Conservation (phyloP, 345 rosid species). For the Balakata baccata region DNA sequence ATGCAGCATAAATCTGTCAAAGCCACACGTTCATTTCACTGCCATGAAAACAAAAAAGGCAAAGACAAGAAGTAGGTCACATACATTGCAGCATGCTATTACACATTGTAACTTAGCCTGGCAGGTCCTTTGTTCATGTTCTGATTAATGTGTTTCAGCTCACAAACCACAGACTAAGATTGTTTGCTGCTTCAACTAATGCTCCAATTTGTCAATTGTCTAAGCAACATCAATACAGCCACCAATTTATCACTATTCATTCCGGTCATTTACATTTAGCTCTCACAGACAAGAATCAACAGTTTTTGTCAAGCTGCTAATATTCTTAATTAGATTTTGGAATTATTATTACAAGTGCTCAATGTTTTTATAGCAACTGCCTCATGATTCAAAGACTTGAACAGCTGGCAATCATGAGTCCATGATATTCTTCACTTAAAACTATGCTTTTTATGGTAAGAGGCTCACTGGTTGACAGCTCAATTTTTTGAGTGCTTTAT, state of each 20-base stretch:
- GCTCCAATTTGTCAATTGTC: background rate
- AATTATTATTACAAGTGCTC: background rate
- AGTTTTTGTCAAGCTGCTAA: background rate
- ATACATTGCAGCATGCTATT: background rate
- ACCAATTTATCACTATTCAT: slow-evolving; percentile 1
- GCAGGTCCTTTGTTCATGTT: background rate
- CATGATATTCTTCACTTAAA: too few relatives aligned
- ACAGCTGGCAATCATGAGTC: background rate
- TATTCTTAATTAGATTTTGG: background rate
- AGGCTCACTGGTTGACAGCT: background rate
- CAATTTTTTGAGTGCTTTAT: background rate
- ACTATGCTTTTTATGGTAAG: too few relatives aligned
- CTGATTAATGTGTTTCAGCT: background rate
- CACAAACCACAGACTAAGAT: background rate
- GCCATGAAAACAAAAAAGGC: background rate
- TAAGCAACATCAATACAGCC: background rate
- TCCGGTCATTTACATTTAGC: background rate
- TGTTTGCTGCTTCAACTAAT: background rate
- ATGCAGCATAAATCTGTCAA: too few relatives aligned
- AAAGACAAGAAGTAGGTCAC: background rate
- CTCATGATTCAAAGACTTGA: background rate
- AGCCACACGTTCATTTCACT: background rate
- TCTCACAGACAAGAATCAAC: background rate
- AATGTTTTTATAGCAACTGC: background rate
- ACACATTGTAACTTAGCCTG: background rate